Conservation (phyloP, 176 grass and related monocot species). For the Triticum dicoccoides region DNA sequence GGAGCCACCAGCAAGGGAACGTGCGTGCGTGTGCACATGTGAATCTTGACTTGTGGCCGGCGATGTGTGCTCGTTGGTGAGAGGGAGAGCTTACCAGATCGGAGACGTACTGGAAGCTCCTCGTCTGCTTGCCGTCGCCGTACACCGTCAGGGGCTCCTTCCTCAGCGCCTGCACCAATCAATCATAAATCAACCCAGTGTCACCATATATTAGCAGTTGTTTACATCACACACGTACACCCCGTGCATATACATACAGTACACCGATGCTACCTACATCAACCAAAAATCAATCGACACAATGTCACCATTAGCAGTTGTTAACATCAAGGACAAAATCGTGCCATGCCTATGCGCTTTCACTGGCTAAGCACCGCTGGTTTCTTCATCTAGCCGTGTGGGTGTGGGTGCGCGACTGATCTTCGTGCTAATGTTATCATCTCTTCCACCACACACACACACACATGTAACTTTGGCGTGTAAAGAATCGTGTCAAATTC, state of each 20-base stretch:
- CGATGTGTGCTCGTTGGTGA: background rate
- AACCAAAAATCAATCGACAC: too few species aligned
- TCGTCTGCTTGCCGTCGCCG: slow-evolving; percentile 96
- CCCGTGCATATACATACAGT: background rate
- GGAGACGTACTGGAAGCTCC: slow-evolving; percentile 99
- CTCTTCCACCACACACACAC: background rate
- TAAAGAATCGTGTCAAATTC: background rate
- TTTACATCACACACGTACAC: background rate
- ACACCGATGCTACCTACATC: background rate
- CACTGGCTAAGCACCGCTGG: background rate
- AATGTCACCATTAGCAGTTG: too few species aligned
- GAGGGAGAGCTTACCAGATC: slow-evolving; percentile 72
- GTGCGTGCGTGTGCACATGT: background rate
- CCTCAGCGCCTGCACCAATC: slow-evolving; percentile 58
- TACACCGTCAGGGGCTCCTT: slow-evolving; percentile 97
- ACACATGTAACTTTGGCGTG: background rate
- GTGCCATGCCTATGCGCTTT: background rate
- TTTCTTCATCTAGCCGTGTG: background rate
- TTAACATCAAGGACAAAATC: background rate
- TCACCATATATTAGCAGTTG: background rate
- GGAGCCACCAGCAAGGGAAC: background rate
- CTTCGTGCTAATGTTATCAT: background rate
- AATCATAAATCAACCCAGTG: background rate
- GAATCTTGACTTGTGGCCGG: background rate
- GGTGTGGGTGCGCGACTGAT: too few species aligned